These are phyloP conservation scores for Fusarium phyllophilum DNA, from an alignment of 2,329 filamentous ascomycete genomes.

Conservation along the genomic window DNA sequence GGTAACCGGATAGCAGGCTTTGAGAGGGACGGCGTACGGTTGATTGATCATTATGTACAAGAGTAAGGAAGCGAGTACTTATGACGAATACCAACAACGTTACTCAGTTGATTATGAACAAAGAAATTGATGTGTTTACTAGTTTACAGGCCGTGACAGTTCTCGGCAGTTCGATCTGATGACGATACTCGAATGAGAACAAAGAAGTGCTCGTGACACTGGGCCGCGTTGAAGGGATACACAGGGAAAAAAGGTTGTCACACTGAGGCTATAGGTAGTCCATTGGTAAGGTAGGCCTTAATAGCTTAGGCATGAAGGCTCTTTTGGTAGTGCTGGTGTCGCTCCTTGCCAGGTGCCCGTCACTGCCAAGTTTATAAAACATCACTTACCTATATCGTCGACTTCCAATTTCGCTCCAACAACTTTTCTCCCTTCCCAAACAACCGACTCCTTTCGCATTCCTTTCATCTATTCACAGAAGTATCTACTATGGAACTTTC, in stretches of 20 bases:
- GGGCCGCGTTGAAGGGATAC: constrained; percentile 1
- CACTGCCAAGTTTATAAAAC: constrained; percentile 3
- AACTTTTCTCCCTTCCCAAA: background rate
- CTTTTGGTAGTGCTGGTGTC: background rate
- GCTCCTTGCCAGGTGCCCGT: constrained; percentile 10
- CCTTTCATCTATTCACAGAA: background rate
- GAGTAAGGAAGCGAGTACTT: constrained; percentile 8
- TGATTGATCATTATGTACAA: constrained; percentile 9
- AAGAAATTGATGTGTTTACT: constrained; percentile 4
- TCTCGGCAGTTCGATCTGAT: constrained; percentile 1
- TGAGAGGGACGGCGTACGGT: constrained; percentile 19
- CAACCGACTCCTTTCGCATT: background rate
- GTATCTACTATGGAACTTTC: constrained; percentile 23
- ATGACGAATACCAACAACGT: constrained; percentile 24
- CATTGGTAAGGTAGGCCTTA: background rate
- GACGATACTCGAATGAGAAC: constrained; percentile 21
- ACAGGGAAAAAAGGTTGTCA: constrained; percentile 17
- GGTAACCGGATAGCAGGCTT: background rate
- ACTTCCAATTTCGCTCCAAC: background rate
- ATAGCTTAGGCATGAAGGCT: background rate
- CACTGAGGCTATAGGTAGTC: constrained; percentile 7
- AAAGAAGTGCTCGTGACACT: constrained; percentile 35
- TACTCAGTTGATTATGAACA: constrained; percentile 19
- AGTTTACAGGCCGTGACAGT: background rate
- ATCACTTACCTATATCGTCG: background rate